Percentiles rank a stretch among this genome's conserved stretches.
Evolutionary conservation across 208 protist genomes (phyloP).

Genomic region (Trypanosoma vivax): DNA sequence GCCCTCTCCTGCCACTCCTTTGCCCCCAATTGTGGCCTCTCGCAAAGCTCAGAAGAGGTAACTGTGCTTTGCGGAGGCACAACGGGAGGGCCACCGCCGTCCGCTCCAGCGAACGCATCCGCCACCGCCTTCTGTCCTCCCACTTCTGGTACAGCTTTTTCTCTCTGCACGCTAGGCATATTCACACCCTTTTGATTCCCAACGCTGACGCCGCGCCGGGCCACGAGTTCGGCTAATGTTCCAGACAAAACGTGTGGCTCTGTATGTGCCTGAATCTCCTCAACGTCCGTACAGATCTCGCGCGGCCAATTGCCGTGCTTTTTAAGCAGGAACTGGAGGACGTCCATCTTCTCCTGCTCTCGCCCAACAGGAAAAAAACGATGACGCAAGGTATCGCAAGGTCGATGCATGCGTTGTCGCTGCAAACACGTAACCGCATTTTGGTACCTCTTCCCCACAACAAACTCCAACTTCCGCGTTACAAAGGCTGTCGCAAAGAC

Average conservation of each 20-base stretch:
- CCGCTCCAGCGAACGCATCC: neutral
- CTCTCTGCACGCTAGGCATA: neutral
- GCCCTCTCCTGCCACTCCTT: slow-evolving; percentile 5
- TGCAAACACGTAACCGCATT: slow-evolving; percentile 55
- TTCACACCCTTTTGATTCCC: neutral
- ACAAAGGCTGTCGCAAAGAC: slow-evolving; percentile 73
- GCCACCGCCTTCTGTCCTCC: neutral
- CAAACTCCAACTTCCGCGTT: slow-evolving; percentile 66
- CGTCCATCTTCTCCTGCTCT: slow-evolving; percentile 59
- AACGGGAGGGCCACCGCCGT: neutral
- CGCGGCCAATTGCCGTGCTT: slow-evolving; percentile 51
- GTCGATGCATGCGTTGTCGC: slow-evolving; percentile 54
- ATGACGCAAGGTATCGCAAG: slow-evolving; percentile 41
- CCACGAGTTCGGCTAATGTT: slow-evolving; percentile 36
- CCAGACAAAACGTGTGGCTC: slow-evolving; percentile 36
- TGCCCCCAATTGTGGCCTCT: neutral
- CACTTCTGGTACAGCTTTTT: neutral
- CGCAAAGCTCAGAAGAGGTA: neutral
- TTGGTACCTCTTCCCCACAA: slow-evolving; percentile 48
- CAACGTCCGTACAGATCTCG: slow-evolving; percentile 40
- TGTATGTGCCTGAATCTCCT: slow-evolving; percentile 30
- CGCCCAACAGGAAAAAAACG: slow-evolving; percentile 53
- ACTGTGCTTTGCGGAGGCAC: neutral
- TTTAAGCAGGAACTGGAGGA: slow-evolving; percentile 54
- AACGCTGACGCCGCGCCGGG: neutral